Base-by-base conservation (phyloP, 352 stramenopile species). In the Pythium sp. region DNA sequence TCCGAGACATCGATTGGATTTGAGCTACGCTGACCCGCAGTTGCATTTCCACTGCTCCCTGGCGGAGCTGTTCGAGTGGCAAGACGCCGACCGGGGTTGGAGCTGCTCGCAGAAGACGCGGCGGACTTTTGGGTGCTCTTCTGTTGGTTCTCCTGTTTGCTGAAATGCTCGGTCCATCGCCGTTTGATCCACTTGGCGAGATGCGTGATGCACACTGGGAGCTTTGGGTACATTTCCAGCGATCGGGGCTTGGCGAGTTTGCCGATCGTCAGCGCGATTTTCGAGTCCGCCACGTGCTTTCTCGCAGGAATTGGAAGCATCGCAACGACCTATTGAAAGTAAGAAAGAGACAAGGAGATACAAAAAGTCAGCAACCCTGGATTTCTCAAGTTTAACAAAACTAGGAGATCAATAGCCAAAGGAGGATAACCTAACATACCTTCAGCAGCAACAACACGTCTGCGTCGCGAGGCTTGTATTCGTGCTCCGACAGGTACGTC, bases 131-230 rank as follows among this genome's bases (percentile, higher is more conserved):
- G 46, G 26, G 34, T 47, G 6, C 24, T 65, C 43, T 68, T 71
- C 30, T 58, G 41, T 8, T 68, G 67, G 7, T 58, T 58, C 36
- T 65, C 58, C 28, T 41, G 49, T 38, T 62, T 38, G 20, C 82
- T 65, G 28, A 91, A 87, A 28, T 80, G 83, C 26, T 78, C 67
- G 3, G 86, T 75, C 86, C 86, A 92, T 32, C 78, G 86, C 51
- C 64, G 73, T 58, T 86, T 89, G 64, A 94, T 90, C 84, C 84
- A 94, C 75, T 82, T 87, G 6, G 84, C 82, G 34, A 92, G 66
- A 28, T 77, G 74, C 1, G 46, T 67, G 30, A 90, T 77, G 38
- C 73, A 80, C 62, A 74, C 77, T 8, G 86, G 81, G 18, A 90
- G 58, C 12, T 68, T 55, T 30, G 70, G 32, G 64, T 53, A n/a